These are phyloP conservation scores for Penicillium odoratum DNA, from an alignment of 495 filamentous ascomycete species.

Conservation along the genomic window DNA sequence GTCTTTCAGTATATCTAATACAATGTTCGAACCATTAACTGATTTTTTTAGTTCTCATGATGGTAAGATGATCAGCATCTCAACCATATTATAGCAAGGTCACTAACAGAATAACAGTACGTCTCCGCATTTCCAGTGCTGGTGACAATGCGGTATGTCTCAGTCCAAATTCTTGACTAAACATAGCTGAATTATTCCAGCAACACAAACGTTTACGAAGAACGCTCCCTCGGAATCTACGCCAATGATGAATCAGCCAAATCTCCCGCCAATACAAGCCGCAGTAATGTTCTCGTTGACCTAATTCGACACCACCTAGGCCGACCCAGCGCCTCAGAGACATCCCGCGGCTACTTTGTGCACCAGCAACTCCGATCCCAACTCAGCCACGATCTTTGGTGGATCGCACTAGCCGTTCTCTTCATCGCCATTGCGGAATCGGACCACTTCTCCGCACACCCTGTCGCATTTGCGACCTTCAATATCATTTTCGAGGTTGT, in stretches of 20 bases:
- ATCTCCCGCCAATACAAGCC: slow-evolving; percentile 18
- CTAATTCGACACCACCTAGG: slow-evolving; percentile 30
- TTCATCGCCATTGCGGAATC: slow-evolving; percentile 76
- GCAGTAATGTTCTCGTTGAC: slow-evolving; percentile 24
- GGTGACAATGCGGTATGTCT: slow-evolving; percentile 53
- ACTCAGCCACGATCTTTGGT: slow-evolving; percentile 86
- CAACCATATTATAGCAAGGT: no score
- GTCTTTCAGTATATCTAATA: background rate
- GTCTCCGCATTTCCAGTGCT: slow-evolving; percentile 60
- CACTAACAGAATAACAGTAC: slow-evolving; percentile 46
- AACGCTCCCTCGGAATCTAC: slow-evolving; percentile 69
- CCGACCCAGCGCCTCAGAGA: slow-evolving; percentile 29
- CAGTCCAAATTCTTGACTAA: background rate
- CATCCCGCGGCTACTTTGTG: slow-evolving; percentile 55
- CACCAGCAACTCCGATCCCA: slow-evolving; percentile 71
- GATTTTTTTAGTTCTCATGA: slow-evolving; percentile 67
- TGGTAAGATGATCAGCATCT: slow-evolving; percentile 42
- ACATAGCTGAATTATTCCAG: slow-evolving; percentile 19
- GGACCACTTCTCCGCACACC: slow-evolving; percentile 61
- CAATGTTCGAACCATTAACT: slow-evolving; percentile 13
- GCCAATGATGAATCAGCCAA: slow-evolving; percentile 37
- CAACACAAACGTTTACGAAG: slow-evolving; percentile 77
- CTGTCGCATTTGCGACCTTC: slow-evolving; percentile 73
- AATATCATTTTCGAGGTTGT: slow-evolving; percentile 87
- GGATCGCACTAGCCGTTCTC: slow-evolving; percentile 70